phyloP scores from a whole-genome alignment of 2,329 filamentous ascomycete species.

The Chalara sp. region DNA sequence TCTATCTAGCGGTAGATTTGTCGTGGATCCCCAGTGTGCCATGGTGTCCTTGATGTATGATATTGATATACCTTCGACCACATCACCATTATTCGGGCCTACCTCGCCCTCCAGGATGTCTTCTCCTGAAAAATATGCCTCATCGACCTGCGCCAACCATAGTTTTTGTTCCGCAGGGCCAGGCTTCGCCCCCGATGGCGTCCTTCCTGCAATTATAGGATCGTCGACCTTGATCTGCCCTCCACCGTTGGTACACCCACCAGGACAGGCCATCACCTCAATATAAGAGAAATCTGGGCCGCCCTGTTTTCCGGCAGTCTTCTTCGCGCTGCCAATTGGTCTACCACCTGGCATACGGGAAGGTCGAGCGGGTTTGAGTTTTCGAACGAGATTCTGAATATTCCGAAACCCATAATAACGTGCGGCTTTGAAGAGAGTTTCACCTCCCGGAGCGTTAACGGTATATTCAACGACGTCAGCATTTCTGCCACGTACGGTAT shows the following conservation, averaged over 20 bases:
- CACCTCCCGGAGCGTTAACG: constrained; percentile 49
- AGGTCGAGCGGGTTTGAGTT: constrained; percentile 71
- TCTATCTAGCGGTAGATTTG: constrained; percentile 62
- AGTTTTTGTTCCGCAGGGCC: constrained; percentile 77
- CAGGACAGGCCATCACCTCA: constrained; percentile 98
- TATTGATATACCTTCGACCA: constrained; percentile 60
- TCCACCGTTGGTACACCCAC: constrained; percentile 96
- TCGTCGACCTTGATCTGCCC: constrained; percentile 92
- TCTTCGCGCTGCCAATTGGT: constrained; percentile 48
- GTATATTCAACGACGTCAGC: constrained; percentile 84
- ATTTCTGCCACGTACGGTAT: constrained; percentile 72
- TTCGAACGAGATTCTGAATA: constrained; percentile 95
- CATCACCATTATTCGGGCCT: constrained; percentile 28
- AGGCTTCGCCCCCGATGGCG: constrained; percentile 44
- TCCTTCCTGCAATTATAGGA: constrained; percentile 47
- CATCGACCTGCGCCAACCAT: constrained; percentile 77
- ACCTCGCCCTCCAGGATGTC: constrained; percentile 34
- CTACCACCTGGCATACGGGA: constrained; percentile 76
- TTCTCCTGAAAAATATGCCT: constrained; percentile 80
- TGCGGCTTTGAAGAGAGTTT: constrained; percentile 68
- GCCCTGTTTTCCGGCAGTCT: constrained; percentile 40
- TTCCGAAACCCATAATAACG: constrained; percentile 97
- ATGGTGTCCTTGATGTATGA: constrained; percentile 62
- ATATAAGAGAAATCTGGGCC: constrained; percentile 78
- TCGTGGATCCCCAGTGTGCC: constrained; percentile 67